These are phyloP conservation scores for Termitomyces sp. DNA, from an alignment of 768 basidiomycete species.

Conservation along the genomic window DNA sequence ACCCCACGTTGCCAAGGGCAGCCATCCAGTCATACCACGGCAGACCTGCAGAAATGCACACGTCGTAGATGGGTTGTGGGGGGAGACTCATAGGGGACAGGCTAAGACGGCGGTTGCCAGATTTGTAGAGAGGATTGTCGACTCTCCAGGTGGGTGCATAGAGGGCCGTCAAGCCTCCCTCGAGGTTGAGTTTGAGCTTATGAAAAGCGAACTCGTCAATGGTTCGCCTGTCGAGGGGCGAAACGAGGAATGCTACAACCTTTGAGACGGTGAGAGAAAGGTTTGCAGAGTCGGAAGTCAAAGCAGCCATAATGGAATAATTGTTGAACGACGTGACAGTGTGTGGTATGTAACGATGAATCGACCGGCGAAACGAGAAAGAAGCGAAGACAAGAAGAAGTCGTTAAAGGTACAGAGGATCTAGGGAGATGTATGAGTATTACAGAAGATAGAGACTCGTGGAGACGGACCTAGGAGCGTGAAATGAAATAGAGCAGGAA, in stretches of 20 bases:
- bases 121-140: slow-evolving; percentile 59
- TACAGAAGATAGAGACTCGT: not conserved
- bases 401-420: slow-evolving; percentile 8
- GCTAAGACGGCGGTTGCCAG: slow-evolving; percentile 68
- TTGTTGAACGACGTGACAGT: slow-evolving; percentile 19
- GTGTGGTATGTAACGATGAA: slow-evolving; percentile 18
- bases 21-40: slow-evolving; percentile 82
- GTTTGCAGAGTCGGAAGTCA: slow-evolving; percentile 26
- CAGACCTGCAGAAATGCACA: slow-evolving; percentile 62
- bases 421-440: slow-evolving; percentile 6
- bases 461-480: slow-evolving; percentile 1
- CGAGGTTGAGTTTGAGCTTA: slow-evolving; percentile 66
- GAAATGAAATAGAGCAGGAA: slow-evolving; percentile 1
- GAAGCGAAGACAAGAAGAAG: slow-evolving; percentile 11
- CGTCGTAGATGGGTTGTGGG: slow-evolving; percentile 64
- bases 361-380: slow-evolving; percentile 57
- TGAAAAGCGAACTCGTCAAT: slow-evolving; percentile 52
- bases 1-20: slow-evolving; percentile 60
- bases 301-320: slow-evolving; percentile 27
- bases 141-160: slow-evolving; percentile 65
- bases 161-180: slow-evolving; percentile 66
- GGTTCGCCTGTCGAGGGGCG: slow-evolving; percentile 44
- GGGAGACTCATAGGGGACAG: slow-evolving; percentile 66
- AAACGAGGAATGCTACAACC: slow-evolving; percentile 68
- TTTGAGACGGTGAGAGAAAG: slow-evolving; percentile 69